phyloP scores from a whole-genome alignment of 768 basidiomycete species.

The Podaxis sp. region DNA sequence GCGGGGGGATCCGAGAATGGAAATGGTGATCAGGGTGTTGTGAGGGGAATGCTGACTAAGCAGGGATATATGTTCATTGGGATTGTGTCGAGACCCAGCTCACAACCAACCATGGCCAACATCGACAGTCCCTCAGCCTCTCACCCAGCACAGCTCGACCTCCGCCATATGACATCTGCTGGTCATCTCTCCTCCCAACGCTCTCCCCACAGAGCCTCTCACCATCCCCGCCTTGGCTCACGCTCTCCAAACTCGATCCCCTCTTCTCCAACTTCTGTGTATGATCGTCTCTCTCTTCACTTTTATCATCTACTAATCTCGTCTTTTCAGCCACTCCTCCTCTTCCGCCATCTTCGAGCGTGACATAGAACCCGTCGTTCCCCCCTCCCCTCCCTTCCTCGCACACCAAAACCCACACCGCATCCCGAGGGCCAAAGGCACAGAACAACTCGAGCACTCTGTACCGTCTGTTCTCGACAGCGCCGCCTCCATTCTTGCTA shows the following conservation, averaged over 20 bases:
- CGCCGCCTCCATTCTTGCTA: conserved; percentile 71
- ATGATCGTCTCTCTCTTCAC: conserved; percentile 25
- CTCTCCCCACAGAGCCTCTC: conserved; percentile 38
- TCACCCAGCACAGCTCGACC: conserved; percentile 27
- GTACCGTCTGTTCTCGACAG: conserved; percentile 85
- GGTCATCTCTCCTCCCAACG: conserved; percentile 34
- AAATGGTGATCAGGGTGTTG: background rate
- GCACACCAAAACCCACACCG: conserved; percentile 62
- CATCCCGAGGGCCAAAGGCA: conserved; percentile 67
- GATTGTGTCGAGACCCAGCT: background rate
- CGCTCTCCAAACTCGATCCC: conserved; percentile 74
- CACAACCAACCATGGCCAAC: conserved; percentile 1
- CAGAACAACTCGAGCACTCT: conserved; percentile 73
- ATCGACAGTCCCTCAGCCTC: background rate
- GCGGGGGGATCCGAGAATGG: background rate
- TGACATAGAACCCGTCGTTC: conserved; percentile 72
- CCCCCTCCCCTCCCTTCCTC: conserved; percentile 32
- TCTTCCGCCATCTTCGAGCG: conserved; percentile 92
- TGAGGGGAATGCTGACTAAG: conserved; percentile 8
- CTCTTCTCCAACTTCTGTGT: conserved; percentile 79
- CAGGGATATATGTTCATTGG: background rate
- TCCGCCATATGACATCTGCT: conserved; percentile 56
- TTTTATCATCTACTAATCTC: conserved; percentile 9
- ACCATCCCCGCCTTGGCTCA: conserved; percentile 54
- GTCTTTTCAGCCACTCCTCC: conserved; percentile 54